These are phyloP conservation scores for Globisporangium uncinulatum DNA, from an alignment of 352 stramenopile species.

Conservation along the genomic window DNA sequence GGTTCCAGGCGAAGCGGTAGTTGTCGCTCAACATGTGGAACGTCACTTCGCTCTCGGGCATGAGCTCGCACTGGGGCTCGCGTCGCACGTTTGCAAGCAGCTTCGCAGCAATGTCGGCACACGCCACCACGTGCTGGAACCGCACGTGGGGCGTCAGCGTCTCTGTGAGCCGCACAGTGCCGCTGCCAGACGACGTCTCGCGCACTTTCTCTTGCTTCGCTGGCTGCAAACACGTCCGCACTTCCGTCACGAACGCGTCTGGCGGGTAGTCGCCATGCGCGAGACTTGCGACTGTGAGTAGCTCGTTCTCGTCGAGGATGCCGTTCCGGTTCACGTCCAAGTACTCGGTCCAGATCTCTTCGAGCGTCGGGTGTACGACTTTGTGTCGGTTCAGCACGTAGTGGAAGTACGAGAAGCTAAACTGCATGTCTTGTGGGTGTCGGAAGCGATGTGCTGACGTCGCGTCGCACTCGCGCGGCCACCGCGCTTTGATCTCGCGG, in stretches of 20 bases:
- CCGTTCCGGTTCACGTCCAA: constrained; percentile 90
- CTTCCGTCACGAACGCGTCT: constrained; percentile 57
- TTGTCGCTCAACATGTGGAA: constrained; percentile 96
- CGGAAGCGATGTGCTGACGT: constrained; percentile 90
- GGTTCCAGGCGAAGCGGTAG: constrained; percentile 82
- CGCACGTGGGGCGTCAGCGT: constrained; percentile 72
- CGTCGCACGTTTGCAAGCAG: constrained; percentile 67
- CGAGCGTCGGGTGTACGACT: constrained; percentile 59
- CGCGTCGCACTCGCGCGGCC: constrained; percentile 55
- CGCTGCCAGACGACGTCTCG: constrained; percentile 48
- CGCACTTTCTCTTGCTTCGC: constrained; percentile 70
- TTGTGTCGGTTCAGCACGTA: constrained; percentile 90
- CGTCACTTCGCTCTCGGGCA: constrained; percentile 85
- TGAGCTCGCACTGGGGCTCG: constrained; percentile 53
- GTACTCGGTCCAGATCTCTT: constrained; percentile 83
- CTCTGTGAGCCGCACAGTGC: constrained; percentile 60
- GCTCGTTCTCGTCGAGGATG: constrained; percentile 87
- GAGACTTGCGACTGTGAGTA: constrained; percentile 86
- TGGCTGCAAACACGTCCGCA: constrained; percentile 63
- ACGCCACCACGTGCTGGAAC: constrained; percentile 50
- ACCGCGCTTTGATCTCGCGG: constrained; percentile 86
- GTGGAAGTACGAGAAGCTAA: constrained; percentile 94
- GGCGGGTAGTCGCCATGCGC: constrained; percentile 62
- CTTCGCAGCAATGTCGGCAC: constrained; percentile 35
- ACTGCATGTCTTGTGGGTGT: constrained; percentile 92